A percentile compares a stretch with the other conserved stretches of the same genome.
phyloP scores from a whole-genome alignment of 2,329 filamentous ascomycete genomes.

The Fusarium sacchari region DNA sequence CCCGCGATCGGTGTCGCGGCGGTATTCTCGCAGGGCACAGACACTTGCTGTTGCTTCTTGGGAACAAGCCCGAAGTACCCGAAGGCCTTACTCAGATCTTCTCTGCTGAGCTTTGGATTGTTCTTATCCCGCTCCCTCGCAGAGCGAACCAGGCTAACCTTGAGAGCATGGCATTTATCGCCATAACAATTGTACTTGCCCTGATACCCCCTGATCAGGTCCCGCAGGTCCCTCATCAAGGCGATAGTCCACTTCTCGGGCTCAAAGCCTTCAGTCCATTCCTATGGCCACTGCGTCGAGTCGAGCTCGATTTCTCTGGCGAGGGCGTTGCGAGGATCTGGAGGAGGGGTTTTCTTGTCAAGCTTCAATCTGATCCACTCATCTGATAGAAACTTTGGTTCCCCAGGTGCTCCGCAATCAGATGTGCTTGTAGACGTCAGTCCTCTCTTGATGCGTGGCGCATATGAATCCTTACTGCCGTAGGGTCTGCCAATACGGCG shows the following conservation, averaged over 20 bases:
- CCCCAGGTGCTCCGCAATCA: not conserved
- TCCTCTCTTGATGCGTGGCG: not conserved
- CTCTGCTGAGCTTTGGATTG: not conserved
- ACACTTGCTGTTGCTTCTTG: not conserved
- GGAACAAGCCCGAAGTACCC: not conserved
- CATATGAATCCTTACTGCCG: not conserved
- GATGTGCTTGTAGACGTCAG: not conserved
- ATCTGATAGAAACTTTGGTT: not conserved
- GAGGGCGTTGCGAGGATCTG: not conserved
- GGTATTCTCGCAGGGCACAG: not conserved
- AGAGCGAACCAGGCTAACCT: accelerated
- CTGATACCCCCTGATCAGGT: not conserved
- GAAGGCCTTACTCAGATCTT: not conserved
- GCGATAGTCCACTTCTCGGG: not conserved
- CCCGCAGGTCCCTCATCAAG: not conserved
- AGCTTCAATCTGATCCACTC: not conserved
- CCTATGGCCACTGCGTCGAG: not conserved
- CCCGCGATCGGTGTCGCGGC: not conserved
- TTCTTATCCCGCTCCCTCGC: not conserved
- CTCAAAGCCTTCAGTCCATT: not conserved
- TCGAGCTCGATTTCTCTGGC: not conserved
- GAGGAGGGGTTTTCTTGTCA: not conserved
- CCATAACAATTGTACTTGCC: not conserved
- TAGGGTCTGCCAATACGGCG: not conserved
- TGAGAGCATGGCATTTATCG: not conserved